phyloP scores from a whole-genome alignment of 2,329 filamentous ascomycete genomes.

The Verticillium dahliae region DNA sequence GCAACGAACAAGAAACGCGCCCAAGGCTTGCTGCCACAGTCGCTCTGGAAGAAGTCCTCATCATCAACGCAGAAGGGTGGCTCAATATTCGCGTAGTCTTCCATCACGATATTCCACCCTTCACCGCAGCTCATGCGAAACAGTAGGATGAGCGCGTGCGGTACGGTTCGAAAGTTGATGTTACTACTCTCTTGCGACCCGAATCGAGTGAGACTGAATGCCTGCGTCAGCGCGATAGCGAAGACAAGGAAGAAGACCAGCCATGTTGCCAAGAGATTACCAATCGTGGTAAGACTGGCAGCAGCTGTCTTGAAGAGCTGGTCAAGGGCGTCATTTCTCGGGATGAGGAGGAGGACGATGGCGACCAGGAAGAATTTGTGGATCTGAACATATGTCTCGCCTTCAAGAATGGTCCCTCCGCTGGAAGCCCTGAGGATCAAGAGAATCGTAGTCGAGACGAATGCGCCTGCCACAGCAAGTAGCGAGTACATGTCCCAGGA shows the following conservation, averaged over 20 bases:
- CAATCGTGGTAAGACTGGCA: constrained; percentile 83
- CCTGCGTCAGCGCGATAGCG: constrained; percentile 92
- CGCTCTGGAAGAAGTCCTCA: constrained; percentile 71
- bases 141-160: constrained; percentile 85
- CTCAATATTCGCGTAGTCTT: constrained; percentile 78
- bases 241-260: constrained; percentile 94
- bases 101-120: constrained; percentile 96
- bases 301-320: constrained; percentile 98
- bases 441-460: constrained; percentile 72
- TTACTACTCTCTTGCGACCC: constrained; percentile 66
- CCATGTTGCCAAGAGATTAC: constrained; percentile 92
- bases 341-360: constrained; percentile 84
- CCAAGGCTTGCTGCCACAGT: constrained; percentile 89
- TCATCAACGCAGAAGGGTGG: constrained; percentile 75
- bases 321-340: constrained; percentile 92
- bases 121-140: constrained; percentile 93
- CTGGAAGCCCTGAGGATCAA: constrained; percentile 42
- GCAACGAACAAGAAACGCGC: constrained; percentile 83
- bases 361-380: constrained; percentile 94
- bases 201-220: constrained; percentile 91
- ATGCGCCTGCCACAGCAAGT: constrained; percentile 70
- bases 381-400: constrained; percentile 66
- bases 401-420: constrained; percentile 32
- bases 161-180: constrained; percentile 87
- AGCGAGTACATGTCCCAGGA: constrained; percentile 94